These are phyloP conservation scores for Saccharomycopsis crataegensis DNA, from an alignment of 1,139 yeast species.

Conservation along the genomic window DNA sequence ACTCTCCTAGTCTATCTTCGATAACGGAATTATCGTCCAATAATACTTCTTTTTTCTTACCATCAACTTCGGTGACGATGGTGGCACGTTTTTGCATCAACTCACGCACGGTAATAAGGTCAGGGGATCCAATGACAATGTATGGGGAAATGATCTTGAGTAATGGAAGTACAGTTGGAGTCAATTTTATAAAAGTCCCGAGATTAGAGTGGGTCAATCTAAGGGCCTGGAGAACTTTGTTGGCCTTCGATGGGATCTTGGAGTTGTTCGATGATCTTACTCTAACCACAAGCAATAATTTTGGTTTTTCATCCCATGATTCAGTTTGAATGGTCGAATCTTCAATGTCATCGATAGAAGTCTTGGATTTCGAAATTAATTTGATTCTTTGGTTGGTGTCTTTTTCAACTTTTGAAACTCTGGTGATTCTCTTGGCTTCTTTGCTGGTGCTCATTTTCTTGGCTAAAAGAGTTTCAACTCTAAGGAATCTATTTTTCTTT, in stretches of 20 bases:
- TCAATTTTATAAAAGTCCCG: constrained; percentile 65
- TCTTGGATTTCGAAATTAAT: constrained; percentile 13
- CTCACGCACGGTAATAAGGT: constrained; percentile 61
- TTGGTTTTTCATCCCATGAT: constrained; percentile 36
- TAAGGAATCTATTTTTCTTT: constrained; percentile 45
- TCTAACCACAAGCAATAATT: constrained; percentile 58
- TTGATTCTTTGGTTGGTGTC: constrained; percentile 17
- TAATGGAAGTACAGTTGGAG: constrained; percentile 47
- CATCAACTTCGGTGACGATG: constrained; percentile 32
- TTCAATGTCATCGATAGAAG: constrained; percentile 26
- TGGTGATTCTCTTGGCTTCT: constrained; percentile 59
- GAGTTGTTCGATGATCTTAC: constrained; percentile 51
- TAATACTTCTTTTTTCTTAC: constrained; percentile 33
- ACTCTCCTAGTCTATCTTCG: constrained; percentile 63
- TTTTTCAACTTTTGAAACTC: constrained; percentile 46
- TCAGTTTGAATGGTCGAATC: constrained; percentile 31
- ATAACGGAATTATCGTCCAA: constrained; percentile 67
- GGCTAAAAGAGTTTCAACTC: constrained; percentile 69
- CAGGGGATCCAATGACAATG: constrained; percentile 66
- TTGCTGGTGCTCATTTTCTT: constrained; percentile 56
- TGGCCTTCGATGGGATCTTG: constrained; percentile 60
- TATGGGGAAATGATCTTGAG: constrained; percentile 65
- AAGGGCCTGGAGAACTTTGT: constrained; percentile 47
- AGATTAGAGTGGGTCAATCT: constrained; percentile 53
- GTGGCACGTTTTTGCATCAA: constrained; percentile 71